Evolutionary conservation across 768 basidiomycete genomes (phyloP), one percentile per base, ranked within the genome.

Genomic region (Psilocybe cyanescens): DNA sequence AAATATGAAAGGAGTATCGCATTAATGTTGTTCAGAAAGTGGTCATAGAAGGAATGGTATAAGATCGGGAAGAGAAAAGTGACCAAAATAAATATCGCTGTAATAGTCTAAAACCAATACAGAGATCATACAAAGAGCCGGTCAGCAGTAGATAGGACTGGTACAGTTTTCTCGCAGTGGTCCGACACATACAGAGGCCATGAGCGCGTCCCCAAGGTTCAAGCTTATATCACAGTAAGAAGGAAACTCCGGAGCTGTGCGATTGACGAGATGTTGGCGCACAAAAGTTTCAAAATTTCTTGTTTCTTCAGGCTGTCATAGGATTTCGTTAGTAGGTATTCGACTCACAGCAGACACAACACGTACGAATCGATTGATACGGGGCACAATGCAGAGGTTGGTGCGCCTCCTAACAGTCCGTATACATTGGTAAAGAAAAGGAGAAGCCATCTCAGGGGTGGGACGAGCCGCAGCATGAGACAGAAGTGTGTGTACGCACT

Each of bases 401-500:
- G 28, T 44, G 9, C 50, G 49, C 24, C 19, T 5, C 31, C 31
- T 51, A 11, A 59, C 51, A 11, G 51, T 12, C 2, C 9, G 16
- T 8, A 51, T 11, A n/a, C 61, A 62, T 17, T 53, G 44, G 8
- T 17, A 9, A 9, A 62, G 50, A 39, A 62, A 53, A 14, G 37
- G 5, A n/a, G 33, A 14, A 30, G 12, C 6, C 50, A 56, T 52
- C 11, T 62, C 39, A 3, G 53, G 48, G 9, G 35, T 49, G 16
- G 53, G 5, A 8, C 37, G 48, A 1, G 63, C 55, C 6, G 54
- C 53, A 8, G 53, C 63, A 30, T 60, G 63, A 7, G 48, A 54
- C 5, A 64, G 46, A 17, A 64, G 58, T 0, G 49, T 14, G 19
- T 54, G 30, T 11, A 64, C 39, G 37, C 58, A 60, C 14, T 52